phyloP scores from a whole-genome alignment of 2,329 filamentous ascomycete genomes.

The Nemania serpens region DNA sequence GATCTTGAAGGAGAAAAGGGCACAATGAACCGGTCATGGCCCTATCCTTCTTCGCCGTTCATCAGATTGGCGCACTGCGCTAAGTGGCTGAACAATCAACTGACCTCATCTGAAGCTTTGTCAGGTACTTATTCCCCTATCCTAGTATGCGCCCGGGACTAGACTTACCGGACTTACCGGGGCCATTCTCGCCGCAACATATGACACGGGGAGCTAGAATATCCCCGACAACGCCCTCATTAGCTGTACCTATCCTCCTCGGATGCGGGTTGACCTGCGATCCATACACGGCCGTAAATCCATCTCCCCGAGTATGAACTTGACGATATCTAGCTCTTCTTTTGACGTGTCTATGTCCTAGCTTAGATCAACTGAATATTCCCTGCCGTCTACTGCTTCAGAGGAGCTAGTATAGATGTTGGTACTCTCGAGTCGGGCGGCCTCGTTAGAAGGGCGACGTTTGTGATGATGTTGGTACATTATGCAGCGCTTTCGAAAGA shows the following conservation, averaged over 20 bases:
- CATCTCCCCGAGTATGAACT: constrained; percentile 30
- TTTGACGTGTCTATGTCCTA: constrained; percentile 35
- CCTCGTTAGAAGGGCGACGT: background rate
- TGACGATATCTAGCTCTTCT: constrained; percentile 37
- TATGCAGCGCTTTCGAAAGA: too few species aligned
- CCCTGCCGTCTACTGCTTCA: background rate
- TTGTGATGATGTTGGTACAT: background rate
- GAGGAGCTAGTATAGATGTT: background rate
- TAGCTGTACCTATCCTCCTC: constrained; percentile 25
- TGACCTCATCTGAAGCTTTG: constrained; percentile 31
- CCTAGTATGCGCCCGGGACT: constrained; percentile 29
- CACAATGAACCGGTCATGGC: too few species aligned
- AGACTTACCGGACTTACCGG: constrained; percentile 35
- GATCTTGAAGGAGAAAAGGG: background rate
- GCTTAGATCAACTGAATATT: constrained; percentile 19
- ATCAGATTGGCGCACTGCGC: too few species aligned
- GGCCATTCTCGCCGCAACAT: constrained; percentile 35
- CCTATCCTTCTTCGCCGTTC: too few species aligned
- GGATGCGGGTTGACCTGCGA: background rate
- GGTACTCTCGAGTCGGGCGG: background rate
- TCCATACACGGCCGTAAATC: constrained; percentile 10
- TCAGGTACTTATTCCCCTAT: constrained; percentile 30
- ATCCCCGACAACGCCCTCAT: constrained; percentile 37
- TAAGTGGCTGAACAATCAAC: background rate
- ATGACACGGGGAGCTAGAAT: constrained; percentile 31